Base-by-base conservation (phyloP, 345 rosid genomes). In the Brassica juncea region DNA sequence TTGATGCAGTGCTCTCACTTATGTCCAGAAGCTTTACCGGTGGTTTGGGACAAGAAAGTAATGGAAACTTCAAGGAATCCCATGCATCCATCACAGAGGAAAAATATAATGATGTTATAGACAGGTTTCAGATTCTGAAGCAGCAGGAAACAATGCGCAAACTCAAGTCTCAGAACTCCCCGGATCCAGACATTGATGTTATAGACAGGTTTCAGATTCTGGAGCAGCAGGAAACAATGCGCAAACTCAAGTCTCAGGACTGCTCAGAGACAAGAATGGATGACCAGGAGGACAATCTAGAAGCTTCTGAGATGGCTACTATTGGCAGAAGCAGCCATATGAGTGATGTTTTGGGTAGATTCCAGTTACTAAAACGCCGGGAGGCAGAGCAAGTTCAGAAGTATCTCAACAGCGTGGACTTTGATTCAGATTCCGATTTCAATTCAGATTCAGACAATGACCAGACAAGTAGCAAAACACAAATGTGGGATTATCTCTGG, bases 271-370 rank as follows among this genome's bases (percentile, higher is more conserved):
- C 37, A 27, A 77, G 66, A 16, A 21, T 61, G 14, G 54, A 16
- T 37, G 72, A 63, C n/a, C 52, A 57, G 39, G 62, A 54, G 52
- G 73, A 75, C 34, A 74, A 30, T 42, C 72, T 16, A 70, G 83
- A 75, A 44, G 80, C 71, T 73, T 82, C 25, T 1, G 71, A 77
- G 82, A 74, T 74, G 66, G 72, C 83, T 44, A 60, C 16, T 14
- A 32, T 58, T 55, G 78, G 73, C 35, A 63, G 70, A 47, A 79
- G 74, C 76, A 59, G 63, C 77, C 68, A 76, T 71, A 72, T 70
- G 69, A 85, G 85, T 81, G 90, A 89, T 86, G 87, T 88, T 37
- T 70, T 86, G 82, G 80, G 86, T 35, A 88, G 94, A 86, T 85
- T 82, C 79, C 62, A 70, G 63, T 82, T 86, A 65, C 88, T 87